Evolutionary conservation across 1,284 basidiomycete species (phyloP).

Genomic region (Naganishia sp.): DNA sequence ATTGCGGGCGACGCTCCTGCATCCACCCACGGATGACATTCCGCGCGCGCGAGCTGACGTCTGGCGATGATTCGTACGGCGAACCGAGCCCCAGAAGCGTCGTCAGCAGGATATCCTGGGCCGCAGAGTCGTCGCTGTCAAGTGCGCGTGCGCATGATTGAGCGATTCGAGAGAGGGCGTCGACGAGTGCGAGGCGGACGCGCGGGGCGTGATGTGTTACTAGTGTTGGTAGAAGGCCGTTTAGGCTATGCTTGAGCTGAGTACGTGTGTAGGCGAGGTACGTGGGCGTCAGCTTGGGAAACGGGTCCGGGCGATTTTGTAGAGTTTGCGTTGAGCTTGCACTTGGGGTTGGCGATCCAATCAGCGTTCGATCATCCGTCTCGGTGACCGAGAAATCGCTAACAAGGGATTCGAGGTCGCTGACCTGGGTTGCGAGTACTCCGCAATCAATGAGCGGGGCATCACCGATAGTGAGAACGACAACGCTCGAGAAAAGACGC

Average conservation of each 20-base stretch:
- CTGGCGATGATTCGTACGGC: conserved; percentile 60
- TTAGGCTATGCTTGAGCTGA: conserved; percentile 50
- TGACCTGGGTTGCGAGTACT: conserved; percentile 57
- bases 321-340: conserved; percentile 1
- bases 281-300: conserved; percentile 46
- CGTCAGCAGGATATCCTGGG: conserved; percentile 62
- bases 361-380: conserved; percentile 63
- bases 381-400: conserved; percentile 65
- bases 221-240: conserved; percentile 44
- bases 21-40: conserved; percentile 59
- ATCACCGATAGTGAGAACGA: conserved; percentile 60
- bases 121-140: conserved; percentile 55
- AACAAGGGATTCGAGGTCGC: conserved; percentile 49
- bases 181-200: conserved; percentile 51
- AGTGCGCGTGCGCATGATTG: conserved; percentile 67
- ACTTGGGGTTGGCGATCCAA: conserved; percentile 8
- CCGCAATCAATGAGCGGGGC: conserved; percentile 63
- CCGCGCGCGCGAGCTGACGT: conserved; percentile 61
- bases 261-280: conserved; percentile 53
- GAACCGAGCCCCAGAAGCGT: conserved; percentile 47
- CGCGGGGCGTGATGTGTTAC: conserved; percentile 47
- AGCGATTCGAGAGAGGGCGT: conserved; percentile 60
- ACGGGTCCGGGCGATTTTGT: conserved; percentile 37
- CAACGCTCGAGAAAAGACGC: conserved; percentile 62
- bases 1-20: conserved; percentile 41